Percentiles rank a stretch among this genome's conserved stretches.
Evolutionary conservation across 2,329 filamentous ascomycete genomes (phyloP).

Genomic region (Eutypa lata): DNA sequence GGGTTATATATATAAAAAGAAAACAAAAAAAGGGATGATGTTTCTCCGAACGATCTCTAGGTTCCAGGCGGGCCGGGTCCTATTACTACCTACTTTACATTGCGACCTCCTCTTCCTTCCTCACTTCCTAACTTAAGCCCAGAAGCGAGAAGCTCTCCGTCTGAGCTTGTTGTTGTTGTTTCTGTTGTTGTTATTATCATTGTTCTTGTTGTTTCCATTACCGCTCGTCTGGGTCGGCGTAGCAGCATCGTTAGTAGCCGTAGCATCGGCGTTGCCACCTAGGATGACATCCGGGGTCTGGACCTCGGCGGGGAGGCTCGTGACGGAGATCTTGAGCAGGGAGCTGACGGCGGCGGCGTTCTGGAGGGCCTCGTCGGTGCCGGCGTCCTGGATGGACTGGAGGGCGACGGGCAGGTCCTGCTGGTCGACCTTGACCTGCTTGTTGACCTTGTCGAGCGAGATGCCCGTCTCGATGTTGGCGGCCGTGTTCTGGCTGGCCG

Average conservation of each 20-base stretch:
- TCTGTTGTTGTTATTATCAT: conserved; percentile 9
- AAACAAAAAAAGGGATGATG: no score
- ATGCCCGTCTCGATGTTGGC: conserved; percentile 44
- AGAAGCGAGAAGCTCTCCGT: no score
- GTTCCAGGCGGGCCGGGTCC: no score
- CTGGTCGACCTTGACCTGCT: conserved; percentile 49
- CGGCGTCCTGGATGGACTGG: conserved; percentile 42
- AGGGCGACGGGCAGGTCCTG: conserved; percentile 46
- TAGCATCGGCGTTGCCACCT: neutral
- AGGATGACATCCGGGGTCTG: conserved; percentile 28
- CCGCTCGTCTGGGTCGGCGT: conserved; percentile 9
- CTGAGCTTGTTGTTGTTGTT: conserved; percentile 11
- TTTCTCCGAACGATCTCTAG: no score
- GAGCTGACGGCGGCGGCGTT: conserved; percentile 37
- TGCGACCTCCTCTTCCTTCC: no score
- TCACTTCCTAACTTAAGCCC: no score
- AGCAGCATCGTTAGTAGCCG: conserved; percentile 9
- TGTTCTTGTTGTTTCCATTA: conserved; percentile 7
- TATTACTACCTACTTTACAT: no score
- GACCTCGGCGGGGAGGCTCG: conserved; percentile 27
- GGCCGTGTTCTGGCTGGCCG: conserved; percentile 39
- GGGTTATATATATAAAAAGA: no score
- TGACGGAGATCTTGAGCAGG: conserved; percentile 28
- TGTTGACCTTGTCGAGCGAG: conserved; percentile 40
- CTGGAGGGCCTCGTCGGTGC: conserved; percentile 27